A percentile compares a stretch with the other conserved stretches of the same genome.
phyloP scores from a whole-genome alignment of 2,329 filamentous ascomycete species.

The Cordyceps cateniannulata region DNA sequence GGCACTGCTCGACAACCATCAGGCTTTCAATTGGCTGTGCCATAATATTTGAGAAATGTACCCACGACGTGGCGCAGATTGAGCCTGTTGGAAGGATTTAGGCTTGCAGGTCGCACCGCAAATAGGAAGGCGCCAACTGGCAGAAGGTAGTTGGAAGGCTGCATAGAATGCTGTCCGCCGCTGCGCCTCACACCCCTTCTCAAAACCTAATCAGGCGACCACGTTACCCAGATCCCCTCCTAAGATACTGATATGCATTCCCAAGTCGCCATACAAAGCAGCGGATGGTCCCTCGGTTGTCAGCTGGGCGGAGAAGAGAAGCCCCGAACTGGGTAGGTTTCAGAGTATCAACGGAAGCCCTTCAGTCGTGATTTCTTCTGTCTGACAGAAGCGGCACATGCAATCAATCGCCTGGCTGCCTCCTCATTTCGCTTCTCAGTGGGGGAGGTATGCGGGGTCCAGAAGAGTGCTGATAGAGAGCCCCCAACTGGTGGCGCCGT shows the following conservation, averaged over 20 bases:
- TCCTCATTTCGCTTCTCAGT: background rate
- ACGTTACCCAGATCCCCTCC: background rate
- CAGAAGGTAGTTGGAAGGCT: constrained; percentile 10
- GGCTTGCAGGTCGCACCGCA: constrained; percentile 5
- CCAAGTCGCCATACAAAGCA: background rate
- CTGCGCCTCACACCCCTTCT: constrained; percentile 8
- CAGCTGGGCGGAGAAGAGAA: background rate
- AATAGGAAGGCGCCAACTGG: background rate
- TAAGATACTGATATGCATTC: background rate
- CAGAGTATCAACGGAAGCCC: background rate
- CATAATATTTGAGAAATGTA: background rate
- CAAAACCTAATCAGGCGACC: constrained; percentile 9
- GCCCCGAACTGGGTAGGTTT: background rate
- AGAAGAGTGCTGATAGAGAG: background rate
- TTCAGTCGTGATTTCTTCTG: background rate
- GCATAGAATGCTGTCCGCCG: constrained; percentile 3
- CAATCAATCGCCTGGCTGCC: background rate
- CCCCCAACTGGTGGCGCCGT: background rate
- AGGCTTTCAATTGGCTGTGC: background rate
- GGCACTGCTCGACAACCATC: background rate
- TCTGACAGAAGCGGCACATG: background rate
- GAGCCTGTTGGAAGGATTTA: constrained; percentile 5
- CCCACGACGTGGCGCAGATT: constrained; percentile 1
- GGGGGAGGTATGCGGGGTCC: background rate
- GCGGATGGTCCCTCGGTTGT: background rate